A percentile compares a stretch with the other conserved stretches of the same genome.
Conservation (phyloP, 495 filamentous ascomycete species). For the Penicillium pulvis region DNA sequence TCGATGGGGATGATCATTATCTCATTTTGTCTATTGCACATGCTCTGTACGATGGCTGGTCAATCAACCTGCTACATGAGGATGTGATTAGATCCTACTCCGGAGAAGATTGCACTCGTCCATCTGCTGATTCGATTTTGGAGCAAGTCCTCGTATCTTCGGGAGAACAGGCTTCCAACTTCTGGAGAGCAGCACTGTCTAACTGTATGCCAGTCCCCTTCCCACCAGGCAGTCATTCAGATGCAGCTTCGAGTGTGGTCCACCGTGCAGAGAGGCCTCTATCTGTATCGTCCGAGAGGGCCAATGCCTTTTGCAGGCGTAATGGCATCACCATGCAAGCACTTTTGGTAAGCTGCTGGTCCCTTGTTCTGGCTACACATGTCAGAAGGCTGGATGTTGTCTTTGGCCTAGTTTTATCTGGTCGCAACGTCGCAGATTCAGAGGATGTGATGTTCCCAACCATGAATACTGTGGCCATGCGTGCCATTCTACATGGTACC, state of each 20-base stretch:
- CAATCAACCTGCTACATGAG: conserved; percentile 68
- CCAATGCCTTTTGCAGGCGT: conserved; percentile 48
- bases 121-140: conserved; percentile 31
- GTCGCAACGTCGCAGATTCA: conserved; percentile 62
- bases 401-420: conserved; percentile 75
- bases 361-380: conserved; percentile 63
- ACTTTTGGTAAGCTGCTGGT: conserved; percentile 68
- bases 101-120: conserved; percentile 25
- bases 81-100: conserved; percentile 47
- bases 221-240: conserved; percentile 14
- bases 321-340: conserved; percentile 76
- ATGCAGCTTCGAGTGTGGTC: conserved; percentile 31
- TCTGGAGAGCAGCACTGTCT: conserved; percentile 42
- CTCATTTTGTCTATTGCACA: conserved; percentile 64
- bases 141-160: conserved; percentile 30
- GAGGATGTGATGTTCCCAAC: conserved; percentile 79
- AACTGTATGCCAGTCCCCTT: conserved; percentile 29
- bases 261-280: conserved; percentile 30
- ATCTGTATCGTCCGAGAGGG: conserved; percentile 37
- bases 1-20: conserved; percentile 25
- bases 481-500: conserved; percentile 40
- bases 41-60: conserved; percentile 85
- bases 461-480: conserved; percentile 83
- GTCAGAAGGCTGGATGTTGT: conserved; percentile 66
- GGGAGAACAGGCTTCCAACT: conserved; percentile 27